A percentile compares a stretch with the other conserved stretches of the same genome.
Conservation (phyloP, 208 protist species). For the Leishmania gerbilli region DNA sequence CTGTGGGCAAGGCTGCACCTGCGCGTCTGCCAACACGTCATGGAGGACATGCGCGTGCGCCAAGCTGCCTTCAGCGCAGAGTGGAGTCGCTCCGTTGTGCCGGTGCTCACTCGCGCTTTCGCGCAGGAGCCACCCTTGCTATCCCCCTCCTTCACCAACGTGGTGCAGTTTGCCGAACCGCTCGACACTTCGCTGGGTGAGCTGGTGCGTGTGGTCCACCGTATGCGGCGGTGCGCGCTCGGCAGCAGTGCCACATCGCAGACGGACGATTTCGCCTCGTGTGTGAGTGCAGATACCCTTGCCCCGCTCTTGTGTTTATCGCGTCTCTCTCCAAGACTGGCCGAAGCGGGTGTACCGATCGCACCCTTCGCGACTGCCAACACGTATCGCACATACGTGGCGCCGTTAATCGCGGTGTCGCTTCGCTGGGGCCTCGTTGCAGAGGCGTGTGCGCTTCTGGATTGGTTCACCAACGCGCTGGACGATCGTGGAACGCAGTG, state of each 20-base stretch:
- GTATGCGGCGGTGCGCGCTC: neutral
- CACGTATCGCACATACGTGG: slow-evolving; percentile 10
- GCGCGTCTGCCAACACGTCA: slow-evolving; percentile 8
- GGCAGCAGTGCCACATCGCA: neutral
- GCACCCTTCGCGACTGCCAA: neutral
- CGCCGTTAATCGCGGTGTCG: slow-evolving; percentile 19
- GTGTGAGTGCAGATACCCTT: neutral
- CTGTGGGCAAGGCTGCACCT: slow-evolving; percentile 24
- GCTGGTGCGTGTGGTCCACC: slow-evolving; percentile 6
- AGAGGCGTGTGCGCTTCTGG: slow-evolving; percentile 29
- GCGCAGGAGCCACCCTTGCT: slow-evolving; percentile 30
- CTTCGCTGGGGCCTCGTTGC: slow-evolving; percentile 20
- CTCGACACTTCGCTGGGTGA: slow-evolving; percentile 5
- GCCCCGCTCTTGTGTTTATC: slow-evolving; percentile 5
- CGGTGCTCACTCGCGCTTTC: slow-evolving; percentile 20
- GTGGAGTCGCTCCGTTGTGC: slow-evolving; percentile 19
- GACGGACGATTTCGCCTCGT: neutral
- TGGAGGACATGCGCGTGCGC: neutral
- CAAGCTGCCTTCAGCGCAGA: neutral
- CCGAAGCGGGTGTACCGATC: slow-evolving; percentile 2
- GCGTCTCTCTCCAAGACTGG: neutral
- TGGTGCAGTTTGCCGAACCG: slow-evolving; percentile 14
- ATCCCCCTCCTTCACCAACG: slow-evolving; percentile 7
- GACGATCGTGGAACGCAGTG: slow-evolving; percentile 24
- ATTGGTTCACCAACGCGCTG: slow-evolving; percentile 12